phyloP scores from a whole-genome alignment of 176 grass and related monocot species.

The barley (Hordeum vulgare) region DNA sequence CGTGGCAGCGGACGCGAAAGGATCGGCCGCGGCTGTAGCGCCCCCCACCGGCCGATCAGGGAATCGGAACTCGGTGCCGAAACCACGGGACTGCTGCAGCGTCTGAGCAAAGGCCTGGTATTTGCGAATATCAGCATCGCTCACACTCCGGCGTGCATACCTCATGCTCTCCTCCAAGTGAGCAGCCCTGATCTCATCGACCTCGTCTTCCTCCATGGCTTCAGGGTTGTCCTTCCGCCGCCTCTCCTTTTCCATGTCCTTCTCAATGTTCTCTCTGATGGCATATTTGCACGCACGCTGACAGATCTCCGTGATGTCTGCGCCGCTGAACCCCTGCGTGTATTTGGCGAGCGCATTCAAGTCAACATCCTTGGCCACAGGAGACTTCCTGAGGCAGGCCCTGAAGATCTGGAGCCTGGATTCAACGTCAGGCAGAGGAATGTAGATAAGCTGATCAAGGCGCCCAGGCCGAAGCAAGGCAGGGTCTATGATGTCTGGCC shows the following conservation, averaged over 20 bases:
- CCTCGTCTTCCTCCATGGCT: too few species aligned
- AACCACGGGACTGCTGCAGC: slow-evolving; percentile 66
- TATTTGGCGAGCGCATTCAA: slow-evolving; percentile 57
- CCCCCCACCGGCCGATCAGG: slow-evolving; percentile 15
- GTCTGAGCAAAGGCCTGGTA: slow-evolving; percentile 22
- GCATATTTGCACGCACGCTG: too few species aligned
- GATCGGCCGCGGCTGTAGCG: neutral
- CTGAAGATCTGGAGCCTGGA: slow-evolving; percentile 71
- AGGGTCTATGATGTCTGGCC: too few species aligned
- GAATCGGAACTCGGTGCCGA: slow-evolving; percentile 76
- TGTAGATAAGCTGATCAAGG: slow-evolving; percentile 13
- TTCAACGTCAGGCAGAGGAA: slow-evolving; percentile 60
- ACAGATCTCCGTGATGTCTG: too few species aligned
- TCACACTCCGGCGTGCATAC: too few species aligned
- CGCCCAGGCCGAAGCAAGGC: slow-evolving; percentile 76
- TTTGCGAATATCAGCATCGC: too few species aligned
- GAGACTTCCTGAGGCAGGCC: slow-evolving; percentile 74
- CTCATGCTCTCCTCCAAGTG: too few species aligned
- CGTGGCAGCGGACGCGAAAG: slow-evolving; percentile 26
- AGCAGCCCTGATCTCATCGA: too few species aligned
- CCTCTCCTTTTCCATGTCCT: too few species aligned
- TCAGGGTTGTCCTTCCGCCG: too few species aligned
- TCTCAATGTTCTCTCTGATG: too few species aligned
- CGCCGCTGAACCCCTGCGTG: too few species aligned
- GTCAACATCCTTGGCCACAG: slow-evolving; percentile 65